Conservation (phyloP, 2,329 filamentous ascomycete species). For the Aspergillus nomiae region DNA sequence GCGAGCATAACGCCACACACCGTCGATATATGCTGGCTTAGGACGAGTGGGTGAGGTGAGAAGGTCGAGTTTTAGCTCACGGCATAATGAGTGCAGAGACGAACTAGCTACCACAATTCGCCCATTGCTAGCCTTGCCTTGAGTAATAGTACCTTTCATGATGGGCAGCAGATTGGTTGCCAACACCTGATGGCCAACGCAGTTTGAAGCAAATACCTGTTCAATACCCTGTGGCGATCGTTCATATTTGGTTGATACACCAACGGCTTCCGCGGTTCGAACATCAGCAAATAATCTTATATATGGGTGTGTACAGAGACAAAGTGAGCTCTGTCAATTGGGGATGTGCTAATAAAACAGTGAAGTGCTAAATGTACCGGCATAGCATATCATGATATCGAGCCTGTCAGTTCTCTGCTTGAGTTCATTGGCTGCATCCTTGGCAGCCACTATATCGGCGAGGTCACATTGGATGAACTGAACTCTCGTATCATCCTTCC, state of each 20-base stretch:
- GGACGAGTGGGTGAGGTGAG: slow-evolving; percentile 24
- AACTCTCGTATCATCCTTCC: slow-evolving; percentile 20
- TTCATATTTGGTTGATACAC: slow-evolving; percentile 23
- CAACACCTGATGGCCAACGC: slow-evolving; percentile 55
- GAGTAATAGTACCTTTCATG: slow-evolving; percentile 20
- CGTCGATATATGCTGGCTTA: slow-evolving; percentile 27
- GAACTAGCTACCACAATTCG: slow-evolving; percentile 49
- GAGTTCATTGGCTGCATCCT: slow-evolving; percentile 24
- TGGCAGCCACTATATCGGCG: slow-evolving; percentile 27
- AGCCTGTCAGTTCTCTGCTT: slow-evolving; percentile 25
- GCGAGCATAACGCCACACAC: slow-evolving; percentile 34
- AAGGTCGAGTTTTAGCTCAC: slow-evolving; percentile 25
- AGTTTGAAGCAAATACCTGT: slow-evolving; percentile 52
- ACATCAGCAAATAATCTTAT: neutral
- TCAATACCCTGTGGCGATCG: slow-evolving; percentile 47
- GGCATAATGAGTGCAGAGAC: slow-evolving; percentile 30
- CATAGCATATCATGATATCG: slow-evolving; percentile 37
- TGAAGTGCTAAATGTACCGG: slow-evolving; percentile 22
- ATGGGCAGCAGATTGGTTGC: slow-evolving; percentile 50
- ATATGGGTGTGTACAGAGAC: neutral
- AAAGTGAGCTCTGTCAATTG: neutral
- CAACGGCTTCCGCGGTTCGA: slow-evolving; percentile 15
- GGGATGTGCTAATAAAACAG: neutral
- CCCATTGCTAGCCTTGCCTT: slow-evolving; percentile 35
- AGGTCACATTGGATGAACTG: slow-evolving; percentile 35